These are phyloP conservation scores for Perilla frutescens DNA, from an alignment of 257 asterid species.

Conservation along the genomic window DNA sequence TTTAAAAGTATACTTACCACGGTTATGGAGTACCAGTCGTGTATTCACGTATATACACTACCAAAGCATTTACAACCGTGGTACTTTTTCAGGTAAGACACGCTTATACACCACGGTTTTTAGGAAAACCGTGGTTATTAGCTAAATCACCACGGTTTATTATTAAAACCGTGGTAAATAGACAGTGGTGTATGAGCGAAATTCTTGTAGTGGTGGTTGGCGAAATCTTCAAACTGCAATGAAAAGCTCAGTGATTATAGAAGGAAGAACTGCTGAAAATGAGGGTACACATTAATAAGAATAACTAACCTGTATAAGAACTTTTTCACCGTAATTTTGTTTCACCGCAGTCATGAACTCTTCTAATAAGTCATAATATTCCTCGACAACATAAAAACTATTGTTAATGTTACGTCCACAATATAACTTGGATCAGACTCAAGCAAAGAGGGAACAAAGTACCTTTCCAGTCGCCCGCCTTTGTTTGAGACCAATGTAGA, in stretches of 20 bases:
- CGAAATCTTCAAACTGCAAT: conserved; percentile 90
- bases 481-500: conserved; percentile 91
- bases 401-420: background rate
- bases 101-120: too few species aligned
- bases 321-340: conserved; percentile 93
- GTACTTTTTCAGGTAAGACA: too few species aligned
- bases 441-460: conserved; percentile 9
- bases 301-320: conserved; percentile 79
- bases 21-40: too few species aligned
- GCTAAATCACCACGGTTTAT: too few species aligned
- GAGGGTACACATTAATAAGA: background rate
- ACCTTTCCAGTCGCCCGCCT: conserved; percentile 90
- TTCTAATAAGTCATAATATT: conserved; percentile 76
- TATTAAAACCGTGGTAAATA: too few species aligned
- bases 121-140: too few species aligned
- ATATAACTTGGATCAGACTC: conserved; percentile 12
- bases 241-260: conserved; percentile 28
- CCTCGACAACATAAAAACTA: conserved; percentile 50
- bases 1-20: too few species aligned
- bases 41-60: too few species aligned
- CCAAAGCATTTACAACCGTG: too few species aligned
- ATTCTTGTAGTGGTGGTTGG: too few species aligned
- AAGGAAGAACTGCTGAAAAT: conserved; percentile 2
- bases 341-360: conserved; percentile 96
- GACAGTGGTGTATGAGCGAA: too few species aligned